phyloP scores from a whole-genome alignment of 305 asterid species.

The Ilex paraguariensis region DNA sequence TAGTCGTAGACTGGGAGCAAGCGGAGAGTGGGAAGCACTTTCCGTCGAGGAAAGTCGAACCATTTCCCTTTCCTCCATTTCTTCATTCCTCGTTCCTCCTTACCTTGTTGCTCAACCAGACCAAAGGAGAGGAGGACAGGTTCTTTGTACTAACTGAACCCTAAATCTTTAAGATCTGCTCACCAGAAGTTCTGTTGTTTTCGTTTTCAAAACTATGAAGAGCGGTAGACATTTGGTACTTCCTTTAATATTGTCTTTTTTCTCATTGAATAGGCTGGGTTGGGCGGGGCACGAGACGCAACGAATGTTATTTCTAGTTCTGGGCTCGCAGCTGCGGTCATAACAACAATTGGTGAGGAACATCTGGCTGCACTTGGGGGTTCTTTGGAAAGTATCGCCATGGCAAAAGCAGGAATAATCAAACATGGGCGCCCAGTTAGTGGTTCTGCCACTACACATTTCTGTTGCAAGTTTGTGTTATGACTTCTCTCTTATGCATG shows the following conservation, averaged over 20 bases:
- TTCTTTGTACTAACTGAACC: neutral
- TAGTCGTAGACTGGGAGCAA: neutral
- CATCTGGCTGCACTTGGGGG: constrained; percentile 97
- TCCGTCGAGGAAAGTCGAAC: neutral
- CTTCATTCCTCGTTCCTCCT: neutral
- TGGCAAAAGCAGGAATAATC: constrained; percentile 88
- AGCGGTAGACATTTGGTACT: neutral
- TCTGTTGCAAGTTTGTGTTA: constrained; percentile 8
- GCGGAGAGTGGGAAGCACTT: neutral
- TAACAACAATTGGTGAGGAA: constrained; percentile 88
- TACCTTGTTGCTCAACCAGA: no score
- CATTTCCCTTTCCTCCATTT: neutral
- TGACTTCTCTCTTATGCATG: neutral
- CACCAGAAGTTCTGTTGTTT: neutral
- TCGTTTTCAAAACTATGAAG: neutral
- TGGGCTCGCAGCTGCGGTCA: constrained; percentile 65
- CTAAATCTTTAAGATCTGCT: neutral
- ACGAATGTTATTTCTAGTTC: constrained; percentile 72
- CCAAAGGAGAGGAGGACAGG: neutral
- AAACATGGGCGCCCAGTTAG: constrained; percentile 89
- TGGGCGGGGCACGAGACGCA: constrained; percentile 98
- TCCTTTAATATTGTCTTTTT: constrained; percentile 3
- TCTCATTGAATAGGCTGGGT: constrained; percentile 58
- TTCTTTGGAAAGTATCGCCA: constrained; percentile 86
- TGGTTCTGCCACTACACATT: constrained; percentile 43